A percentile compares a stretch with the other conserved stretches of the same genome.
These are phyloP conservation scores for Ambrosia trifida DNA, from an alignment of 129 eudicot species.

Conservation along the genomic window DNA sequence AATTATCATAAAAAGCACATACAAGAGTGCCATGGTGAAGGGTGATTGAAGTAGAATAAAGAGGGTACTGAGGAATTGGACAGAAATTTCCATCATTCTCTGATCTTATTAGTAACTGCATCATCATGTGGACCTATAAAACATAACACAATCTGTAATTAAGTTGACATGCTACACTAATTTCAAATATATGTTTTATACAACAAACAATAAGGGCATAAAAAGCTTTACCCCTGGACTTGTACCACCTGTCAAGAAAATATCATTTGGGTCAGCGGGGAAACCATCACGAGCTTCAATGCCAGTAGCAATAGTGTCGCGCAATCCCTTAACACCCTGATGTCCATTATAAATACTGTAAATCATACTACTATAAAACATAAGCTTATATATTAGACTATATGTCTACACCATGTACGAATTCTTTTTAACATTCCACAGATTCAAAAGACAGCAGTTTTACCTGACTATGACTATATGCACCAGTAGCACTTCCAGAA, in stretches of 20 bases:
- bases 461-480: conserved; percentile 99
- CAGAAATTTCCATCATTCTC: conserved; percentile 85
- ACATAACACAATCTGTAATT: conserved; percentile 10
- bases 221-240: conserved; percentile 80
- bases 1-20: conserved; percentile 28
- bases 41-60: conserved; percentile 93
- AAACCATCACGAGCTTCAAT: conserved; percentile 99
- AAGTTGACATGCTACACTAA: conserved; percentile 32
- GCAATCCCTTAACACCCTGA: conserved; percentile 94
- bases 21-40: conserved; percentile 98
- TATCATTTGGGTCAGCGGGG: conserved; percentile 87
- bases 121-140: conserved; percentile 63
- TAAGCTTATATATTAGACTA: not conserved
- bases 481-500: conserved; percentile 98
- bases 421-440: not conserved
- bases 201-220: not conserved
- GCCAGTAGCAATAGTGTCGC: conserved; percentile 93
- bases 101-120: conserved; percentile 62
- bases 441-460: conserved; percentile 15
- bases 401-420: not conserved
- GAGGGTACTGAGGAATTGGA: conserved; percentile 96
- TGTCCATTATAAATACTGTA: conserved; percentile 13
- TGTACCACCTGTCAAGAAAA: conserved; percentile 97
- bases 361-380: conserved; percentile 10
- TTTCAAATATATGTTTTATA: conserved; percentile 46